Conservation (phyloP, 108 stramenopile species). For the Parmales sp. region DNA sequence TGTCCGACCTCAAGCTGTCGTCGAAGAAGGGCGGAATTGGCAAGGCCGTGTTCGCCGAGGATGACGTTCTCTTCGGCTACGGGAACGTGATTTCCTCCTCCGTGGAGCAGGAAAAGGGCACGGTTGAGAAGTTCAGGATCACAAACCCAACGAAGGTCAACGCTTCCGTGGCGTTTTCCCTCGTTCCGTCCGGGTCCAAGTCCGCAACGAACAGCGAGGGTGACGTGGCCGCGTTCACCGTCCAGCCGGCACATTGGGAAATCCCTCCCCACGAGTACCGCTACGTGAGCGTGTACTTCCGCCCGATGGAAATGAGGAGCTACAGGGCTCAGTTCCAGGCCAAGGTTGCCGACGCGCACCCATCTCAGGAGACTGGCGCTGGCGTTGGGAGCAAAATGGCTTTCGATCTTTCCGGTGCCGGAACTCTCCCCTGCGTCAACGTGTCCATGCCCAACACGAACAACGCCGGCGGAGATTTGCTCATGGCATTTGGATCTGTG, state of each 20-base stretch:
- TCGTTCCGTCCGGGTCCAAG: neutral
- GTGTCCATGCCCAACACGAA: constrained; percentile 26
- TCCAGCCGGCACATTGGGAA: constrained; percentile 37
- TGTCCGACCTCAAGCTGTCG: constrained; percentile 16
- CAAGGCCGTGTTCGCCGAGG: constrained; percentile 18
- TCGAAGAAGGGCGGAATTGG: constrained; percentile 2
- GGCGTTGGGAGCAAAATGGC: constrained; percentile 4
- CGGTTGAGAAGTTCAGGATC: constrained; percentile 43
- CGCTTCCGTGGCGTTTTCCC: constrained; percentile 27
- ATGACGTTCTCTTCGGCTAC: constrained; percentile 28
- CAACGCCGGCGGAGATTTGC: constrained; percentile 18
- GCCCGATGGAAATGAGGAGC: constrained; percentile 34
- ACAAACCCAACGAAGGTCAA: constrained; percentile 44
- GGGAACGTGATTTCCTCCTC: constrained; percentile 23
- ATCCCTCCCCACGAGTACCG: constrained; percentile 50
- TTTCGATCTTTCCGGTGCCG: constrained; percentile 38
- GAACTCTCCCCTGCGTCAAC: constrained; percentile 43
- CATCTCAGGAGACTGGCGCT: neutral
- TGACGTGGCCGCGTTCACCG: constrained; percentile 23
- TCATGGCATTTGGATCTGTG: constrained; percentile 30
- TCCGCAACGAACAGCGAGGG: constrained; percentile 11
- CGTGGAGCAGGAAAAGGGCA: constrained; percentile 15
- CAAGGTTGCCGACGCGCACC: constrained; percentile 20
- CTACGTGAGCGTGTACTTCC: constrained; percentile 45
- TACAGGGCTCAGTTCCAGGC: constrained; percentile 38